Base-by-base conservation (phyloP, 495 filamentous ascomycete genomes). In the Penicillium manginii region DNA sequence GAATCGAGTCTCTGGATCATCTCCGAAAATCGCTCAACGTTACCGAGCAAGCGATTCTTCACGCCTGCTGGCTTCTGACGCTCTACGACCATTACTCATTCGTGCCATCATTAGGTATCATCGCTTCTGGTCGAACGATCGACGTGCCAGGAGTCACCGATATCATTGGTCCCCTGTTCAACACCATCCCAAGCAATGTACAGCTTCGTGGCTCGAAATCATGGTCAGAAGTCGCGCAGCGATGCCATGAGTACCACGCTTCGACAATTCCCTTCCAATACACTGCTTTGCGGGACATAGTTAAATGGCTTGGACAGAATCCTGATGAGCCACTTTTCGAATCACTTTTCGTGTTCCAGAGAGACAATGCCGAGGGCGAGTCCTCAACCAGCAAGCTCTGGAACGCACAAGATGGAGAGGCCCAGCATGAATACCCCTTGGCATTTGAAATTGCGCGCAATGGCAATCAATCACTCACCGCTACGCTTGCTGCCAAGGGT, bases 121-220 rank as follows among this genome's bases (percentile, higher is more conserved):
- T 81, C 18, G 72, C 76, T 7, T 81, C 78, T 10, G 79, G 80
- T 10, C 70, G 80, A 19, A 71, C 73, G 11, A 66, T 81, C 6
- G 76, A 80, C 17, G 66, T 78, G 18, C 79, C 88, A 21, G 79
- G 81, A 4, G 78, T 93, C 26, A 83, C 91, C 12, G 78, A 84
- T 5, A 84, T 96, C 9, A 83, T 96, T 19, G 87, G 89, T 1
- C 93, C 93, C 1, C 91, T 91, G 66, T 94, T 96, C 74, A 96
- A 93, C 58, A 96, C 93, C 0, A 77, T 96, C 19, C 91, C 93
- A 1, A 73, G 91, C n/a, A 81, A 92, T 18, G 72, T 90, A 15
- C 71, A 73, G 37, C 62, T 73, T 8, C 60, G 21, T 32, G 65
- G 56, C n/a, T 52, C 75, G 9, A 49, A 56, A 6, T 64, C 65